These are phyloP conservation scores for Waltergamsia citrina DNA, from an alignment of 2,329 filamentous ascomycete genomes.

Conservation along the genomic window DNA sequence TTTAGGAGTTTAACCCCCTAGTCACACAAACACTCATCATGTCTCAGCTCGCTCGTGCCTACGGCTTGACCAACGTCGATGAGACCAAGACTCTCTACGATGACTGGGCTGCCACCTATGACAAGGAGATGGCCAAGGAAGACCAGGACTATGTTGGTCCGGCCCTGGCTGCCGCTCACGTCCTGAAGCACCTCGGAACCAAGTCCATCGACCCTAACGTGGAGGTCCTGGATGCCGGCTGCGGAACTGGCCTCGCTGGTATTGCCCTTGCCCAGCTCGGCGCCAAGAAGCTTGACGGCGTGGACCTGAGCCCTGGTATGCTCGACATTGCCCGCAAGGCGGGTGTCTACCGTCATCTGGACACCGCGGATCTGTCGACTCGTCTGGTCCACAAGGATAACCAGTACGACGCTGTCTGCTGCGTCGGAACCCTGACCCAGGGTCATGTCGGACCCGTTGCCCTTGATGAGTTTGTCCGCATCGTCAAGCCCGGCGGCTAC, in stretches of 20 bases:
- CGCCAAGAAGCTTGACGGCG: constrained; percentile 36
- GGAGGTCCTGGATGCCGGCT: constrained; percentile 43
- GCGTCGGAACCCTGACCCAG: constrained; percentile 44
- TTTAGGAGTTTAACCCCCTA: background rate
- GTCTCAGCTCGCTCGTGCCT: constrained; percentile 17
- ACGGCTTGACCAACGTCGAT: constrained; percentile 14
- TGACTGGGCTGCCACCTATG: constrained; percentile 24
- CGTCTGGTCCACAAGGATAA: constrained; percentile 26
- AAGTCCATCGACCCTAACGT: constrained; percentile 12
- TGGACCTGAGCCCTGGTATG: constrained; percentile 44
- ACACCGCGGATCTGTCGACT: constrained; percentile 34
- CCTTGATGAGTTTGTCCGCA: constrained; percentile 37
- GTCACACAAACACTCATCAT: constrained; percentile 7
- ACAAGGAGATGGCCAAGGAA: constrained; percentile 20
- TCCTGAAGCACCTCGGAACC: constrained; percentile 18
- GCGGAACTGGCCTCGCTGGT: constrained; percentile 44
- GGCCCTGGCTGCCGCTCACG: constrained; percentile 20
- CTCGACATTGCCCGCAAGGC: constrained; percentile 38
- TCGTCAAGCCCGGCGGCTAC: constrained; percentile 34
- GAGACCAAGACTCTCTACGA: constrained; percentile 21
- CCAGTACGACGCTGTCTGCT: constrained; percentile 39
- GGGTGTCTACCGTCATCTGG: constrained; percentile 34
- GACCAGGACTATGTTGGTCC: constrained; percentile 33
- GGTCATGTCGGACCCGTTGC: constrained; percentile 43
- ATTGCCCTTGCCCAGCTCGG: constrained; percentile 31